A percentile compares a stretch with the other conserved stretches of the same genome.
phyloP scores from a whole-genome alignment of 345 rosid species.

The Psidium friedrichsthalianum region DNA sequence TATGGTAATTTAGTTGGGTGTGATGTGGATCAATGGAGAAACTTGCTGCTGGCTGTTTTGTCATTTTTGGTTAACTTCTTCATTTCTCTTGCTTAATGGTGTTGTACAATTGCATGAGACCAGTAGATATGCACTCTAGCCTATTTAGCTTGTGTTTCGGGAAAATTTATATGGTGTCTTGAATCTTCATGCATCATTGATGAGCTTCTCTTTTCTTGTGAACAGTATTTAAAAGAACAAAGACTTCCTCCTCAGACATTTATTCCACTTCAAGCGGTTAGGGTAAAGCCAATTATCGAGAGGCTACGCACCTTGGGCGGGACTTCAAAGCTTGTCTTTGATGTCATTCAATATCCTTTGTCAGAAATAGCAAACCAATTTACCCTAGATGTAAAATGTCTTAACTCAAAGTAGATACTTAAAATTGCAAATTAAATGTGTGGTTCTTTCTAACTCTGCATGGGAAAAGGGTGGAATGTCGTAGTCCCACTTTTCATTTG shows the following conservation, averaged over 20 bases:
- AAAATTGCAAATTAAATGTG: background rate
- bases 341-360: constrained; percentile 95
- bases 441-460: background rate
- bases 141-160: background rate
- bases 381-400: background rate
- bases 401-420: background rate
- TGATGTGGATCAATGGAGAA: background rate
- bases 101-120: background rate
- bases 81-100: background rate
- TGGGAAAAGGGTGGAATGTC: background rate
- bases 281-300: constrained; percentile 80
- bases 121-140: background rate
- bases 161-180: background rate
- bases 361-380: constrained; percentile 6
- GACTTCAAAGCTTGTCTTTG: constrained; percentile 71
- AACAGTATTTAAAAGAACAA: constrained; percentile 92
- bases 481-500: background rate
- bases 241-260: constrained; percentile 99
- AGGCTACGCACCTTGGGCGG: constrained; percentile 76
- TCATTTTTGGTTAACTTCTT: background rate
- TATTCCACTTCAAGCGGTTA: constrained; percentile 91
- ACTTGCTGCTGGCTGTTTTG: background rate
- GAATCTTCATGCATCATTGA: background rate
- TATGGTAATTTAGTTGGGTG: background rate
- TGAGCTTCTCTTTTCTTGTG: background rate